These are phyloP conservation scores for Hypoxylon crocopeplum DNA, from an alignment of 495 filamentous ascomycete species.

Conservation along the genomic window DNA sequence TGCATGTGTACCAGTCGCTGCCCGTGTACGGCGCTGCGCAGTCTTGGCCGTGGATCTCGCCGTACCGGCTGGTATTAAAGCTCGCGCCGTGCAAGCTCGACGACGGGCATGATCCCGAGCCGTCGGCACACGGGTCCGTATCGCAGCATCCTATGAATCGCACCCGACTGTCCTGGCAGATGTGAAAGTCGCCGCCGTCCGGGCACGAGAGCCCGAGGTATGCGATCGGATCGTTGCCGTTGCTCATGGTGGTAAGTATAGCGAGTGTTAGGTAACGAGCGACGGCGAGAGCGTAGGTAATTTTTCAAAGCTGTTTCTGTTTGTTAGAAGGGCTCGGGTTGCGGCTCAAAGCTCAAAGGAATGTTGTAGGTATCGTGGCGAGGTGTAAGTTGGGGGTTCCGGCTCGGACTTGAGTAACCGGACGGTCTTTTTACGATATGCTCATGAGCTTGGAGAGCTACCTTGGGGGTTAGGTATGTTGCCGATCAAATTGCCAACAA, in stretches of 20 bases:
- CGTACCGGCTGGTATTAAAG: slow-evolving; percentile 26
- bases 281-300: neutral
- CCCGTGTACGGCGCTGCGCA: slow-evolving; percentile 9
- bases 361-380: no score
- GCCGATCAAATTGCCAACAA: neutral
- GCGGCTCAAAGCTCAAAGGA: no score
- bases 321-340: no score
- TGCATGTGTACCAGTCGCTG: slow-evolving; percentile 41
- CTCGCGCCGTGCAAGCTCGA: slow-evolving; percentile 19
- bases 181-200: slow-evolving; percentile 36
- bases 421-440: no score
- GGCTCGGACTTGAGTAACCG: neutral
- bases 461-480: no score
- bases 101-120: slow-evolving; percentile 32
- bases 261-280: neutral
- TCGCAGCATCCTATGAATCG: slow-evolving; percentile 47
- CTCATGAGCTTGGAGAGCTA: no score
- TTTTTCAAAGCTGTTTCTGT: no score
- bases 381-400: no score
- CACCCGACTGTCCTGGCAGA: slow-evolving; percentile 32
- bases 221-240: slow-evolving; percentile 15
- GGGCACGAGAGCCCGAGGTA: slow-evolving; percentile 41
- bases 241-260: neutral
- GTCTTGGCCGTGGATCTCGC: slow-evolving; percentile 27
- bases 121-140: slow-evolving; percentile 43